Conservation (phyloP, 371 early-diverging fungal species). For the Mucor lusitanicus region DNA sequence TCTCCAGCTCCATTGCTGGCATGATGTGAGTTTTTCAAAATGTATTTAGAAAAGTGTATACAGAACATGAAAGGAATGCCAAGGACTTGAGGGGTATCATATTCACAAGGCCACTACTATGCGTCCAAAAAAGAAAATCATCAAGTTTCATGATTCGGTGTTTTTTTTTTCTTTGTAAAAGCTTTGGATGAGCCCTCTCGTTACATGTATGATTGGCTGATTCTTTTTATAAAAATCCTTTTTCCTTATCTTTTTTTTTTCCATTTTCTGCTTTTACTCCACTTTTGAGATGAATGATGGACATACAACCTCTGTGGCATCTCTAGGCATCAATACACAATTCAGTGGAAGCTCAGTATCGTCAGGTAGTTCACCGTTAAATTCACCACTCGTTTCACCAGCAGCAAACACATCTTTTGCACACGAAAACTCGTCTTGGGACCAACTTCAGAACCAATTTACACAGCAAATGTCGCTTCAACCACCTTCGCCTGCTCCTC, state of each 20-base stretch:
- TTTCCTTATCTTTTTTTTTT: constrained; percentile 9
- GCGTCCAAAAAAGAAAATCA: too few relatives aligned
- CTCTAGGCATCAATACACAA: constrained; percentile 30
- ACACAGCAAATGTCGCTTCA: constrained; percentile 39
- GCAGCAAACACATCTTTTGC: constrained; percentile 12
- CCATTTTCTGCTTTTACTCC: background rate
- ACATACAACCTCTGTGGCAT: constrained; percentile 14
- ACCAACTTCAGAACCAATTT: constrained; percentile 30
- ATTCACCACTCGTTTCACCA: constrained; percentile 37
- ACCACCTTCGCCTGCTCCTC: constrained; percentile 17
- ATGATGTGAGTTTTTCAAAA: too few relatives aligned
- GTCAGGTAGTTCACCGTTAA: constrained; percentile 31
- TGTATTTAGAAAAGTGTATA: too few relatives aligned
- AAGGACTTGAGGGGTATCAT: too few relatives aligned
- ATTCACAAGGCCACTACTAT: too few relatives aligned
- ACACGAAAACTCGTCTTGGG: constrained; percentile 26
- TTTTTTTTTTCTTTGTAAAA: too few relatives aligned
- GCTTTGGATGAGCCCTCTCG: too few relatives aligned
- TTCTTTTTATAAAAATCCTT: background rate
- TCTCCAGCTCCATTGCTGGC: too few relatives aligned
- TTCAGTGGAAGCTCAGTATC: constrained; percentile 33
- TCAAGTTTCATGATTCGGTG: too few relatives aligned
- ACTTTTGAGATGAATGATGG: constrained; percentile 22
- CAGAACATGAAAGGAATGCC: too few relatives aligned
- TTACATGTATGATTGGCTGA: background rate